Evolutionary conservation across 768 basidiomycete species (phyloP), one percentile per base, ranked within the genome.

Genomic region (Amanita brunnescens): DNA sequence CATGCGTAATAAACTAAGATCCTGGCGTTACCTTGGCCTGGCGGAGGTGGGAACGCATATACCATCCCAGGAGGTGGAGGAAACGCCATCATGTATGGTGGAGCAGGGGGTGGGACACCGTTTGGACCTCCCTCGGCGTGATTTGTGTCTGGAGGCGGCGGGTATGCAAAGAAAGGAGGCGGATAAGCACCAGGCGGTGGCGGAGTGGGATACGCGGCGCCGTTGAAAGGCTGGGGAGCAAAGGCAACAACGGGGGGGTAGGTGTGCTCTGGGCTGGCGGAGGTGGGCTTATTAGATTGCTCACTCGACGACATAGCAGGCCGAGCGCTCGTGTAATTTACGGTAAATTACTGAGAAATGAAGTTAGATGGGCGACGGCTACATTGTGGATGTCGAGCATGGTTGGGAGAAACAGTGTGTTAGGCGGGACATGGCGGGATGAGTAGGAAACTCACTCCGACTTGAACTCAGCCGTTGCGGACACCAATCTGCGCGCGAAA

Each of bases 361-460:
- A 32, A 29, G 44, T 23, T 26, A 30, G 29, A 18, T 39, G 21
- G 26, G 39, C 20, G 44, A 40, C 23, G 21, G 26, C 21, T 23
- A n/a, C 45, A 35, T 1, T 29, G 29, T 13, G 43, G 23, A 41
- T 49, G 32, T 53, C 45, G 44, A 46, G 23, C 52, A 59, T 53
- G 18, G 55, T 47, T 21, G 47, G 52, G 2, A 10, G 35, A 21
- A 43, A 35, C 29, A 55, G 52, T 42, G 57, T 47, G 41, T 35
- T 4, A 7, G 26, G 26, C 26, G 26, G 26, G 26, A 29, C 26
- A 7, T 7, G 46, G 54, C 29, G 20, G 42, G 45, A 57, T 53
- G 62, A 60, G 60, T 61, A 63, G 54, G 59, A 65, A 64, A 68
- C 69, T 69, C 67, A 71, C 73, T 72, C 71, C 70, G 71, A 71